phyloP scores from a whole-genome alignment of 805 yeast species.

The Vanderwaltozyma polyspora region DNA sequence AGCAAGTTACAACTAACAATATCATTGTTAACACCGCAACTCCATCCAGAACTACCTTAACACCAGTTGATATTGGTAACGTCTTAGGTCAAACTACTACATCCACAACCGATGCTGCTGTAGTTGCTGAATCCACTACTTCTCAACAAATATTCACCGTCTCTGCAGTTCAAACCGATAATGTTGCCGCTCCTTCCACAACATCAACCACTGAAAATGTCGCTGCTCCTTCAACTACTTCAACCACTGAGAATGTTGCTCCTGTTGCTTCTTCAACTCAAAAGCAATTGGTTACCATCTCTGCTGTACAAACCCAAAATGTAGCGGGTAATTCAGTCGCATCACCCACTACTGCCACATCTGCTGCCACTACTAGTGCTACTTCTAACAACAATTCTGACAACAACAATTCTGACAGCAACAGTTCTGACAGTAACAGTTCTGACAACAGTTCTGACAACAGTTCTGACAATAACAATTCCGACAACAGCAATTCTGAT shows the following conservation, averaged over 20 bases:
- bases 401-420: constrained; percentile 1
- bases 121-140: constrained; percentile 2
- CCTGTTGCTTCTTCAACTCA: constrained; percentile 5
- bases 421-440: constrained; percentile 4
- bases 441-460: constrained; percentile 9
- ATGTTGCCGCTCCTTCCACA: constrained; percentile 5
- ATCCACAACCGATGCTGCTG: constrained; percentile 7
- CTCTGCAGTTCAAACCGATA: constrained; percentile 5
- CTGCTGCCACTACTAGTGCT: constrained; percentile 1
- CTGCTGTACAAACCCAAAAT: constrained; percentile 5
- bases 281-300: not conserved
- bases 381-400: not conserved
- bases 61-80: constrained; percentile 1
- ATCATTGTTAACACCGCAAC: constrained; percentile 15
- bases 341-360: constrained; percentile 4
- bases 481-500: not conserved
- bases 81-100: constrained; percentile 1
- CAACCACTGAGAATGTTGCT: constrained; percentile 1
- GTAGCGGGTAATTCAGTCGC: not conserved
- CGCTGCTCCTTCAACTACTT: constrained; percentile 5
- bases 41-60: constrained; percentile 15
- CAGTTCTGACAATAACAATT: constrained; percentile 4
- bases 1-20: constrained; percentile 3
- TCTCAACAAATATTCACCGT: not conserved
- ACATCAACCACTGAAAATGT: constrained; percentile 2